These are phyloP conservation scores for Withania somnifera DNA, from an alignment of 305 asterid genomes.

Conservation along the genomic window DNA sequence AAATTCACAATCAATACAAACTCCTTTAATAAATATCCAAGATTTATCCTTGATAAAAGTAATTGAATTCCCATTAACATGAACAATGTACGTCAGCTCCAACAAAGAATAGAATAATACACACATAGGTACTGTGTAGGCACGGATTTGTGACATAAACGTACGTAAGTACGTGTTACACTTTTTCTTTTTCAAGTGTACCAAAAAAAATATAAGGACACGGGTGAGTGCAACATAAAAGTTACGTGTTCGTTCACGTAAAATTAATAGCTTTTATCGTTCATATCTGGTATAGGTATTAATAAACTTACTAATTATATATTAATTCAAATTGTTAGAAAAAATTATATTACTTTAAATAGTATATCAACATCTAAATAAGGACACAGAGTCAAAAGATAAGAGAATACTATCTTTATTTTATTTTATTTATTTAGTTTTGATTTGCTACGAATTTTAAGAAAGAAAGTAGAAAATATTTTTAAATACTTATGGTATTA, in stretches of 20 bases:
- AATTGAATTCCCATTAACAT: no score
- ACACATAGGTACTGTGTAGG: no score
- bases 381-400: background rate
- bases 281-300: background rate
- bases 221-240: background rate
- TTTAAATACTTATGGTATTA: background rate
- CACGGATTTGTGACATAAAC: no score
- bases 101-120: no score
- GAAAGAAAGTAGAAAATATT: no score
- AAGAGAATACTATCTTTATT: background rate
- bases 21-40: no score
- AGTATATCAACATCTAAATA: background rate
- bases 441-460: no score
- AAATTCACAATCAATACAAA: no score
- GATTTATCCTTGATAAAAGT: no score
- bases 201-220: background rate
- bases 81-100: no score
- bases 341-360: background rate
- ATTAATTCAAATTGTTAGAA: background rate
- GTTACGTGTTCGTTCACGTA: background rate
- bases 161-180: no score
- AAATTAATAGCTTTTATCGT: background rate
- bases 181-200: no score
- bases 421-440: background rate
- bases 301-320: background rate